phyloP scores from a whole-genome alignment of 2,329 filamentous ascomycete genomes.

The Chaetomium sp. region DNA sequence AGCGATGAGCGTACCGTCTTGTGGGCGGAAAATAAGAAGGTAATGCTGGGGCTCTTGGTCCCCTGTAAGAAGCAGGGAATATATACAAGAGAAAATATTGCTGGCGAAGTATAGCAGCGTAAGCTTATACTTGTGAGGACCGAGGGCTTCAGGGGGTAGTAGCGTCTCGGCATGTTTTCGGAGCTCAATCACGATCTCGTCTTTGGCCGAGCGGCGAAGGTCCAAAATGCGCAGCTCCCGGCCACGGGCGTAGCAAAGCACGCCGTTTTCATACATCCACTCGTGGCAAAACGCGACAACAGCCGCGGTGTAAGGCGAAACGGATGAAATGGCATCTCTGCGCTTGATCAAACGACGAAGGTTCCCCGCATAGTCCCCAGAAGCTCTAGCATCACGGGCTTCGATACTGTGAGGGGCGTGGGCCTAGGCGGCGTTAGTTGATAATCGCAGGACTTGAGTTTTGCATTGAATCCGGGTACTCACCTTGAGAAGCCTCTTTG shows the following conservation, averaged over 20 bases:
- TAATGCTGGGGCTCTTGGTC: constrained; percentile 33
- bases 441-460: neutral
- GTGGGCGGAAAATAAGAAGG: constrained; percentile 47
- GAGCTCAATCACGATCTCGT: constrained; percentile 53
- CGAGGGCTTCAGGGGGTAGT: constrained; percentile 29
- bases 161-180: constrained; percentile 32
- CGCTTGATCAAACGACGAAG: constrained; percentile 57
- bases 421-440: constrained; percentile 22
- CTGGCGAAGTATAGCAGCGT: constrained; percentile 51
- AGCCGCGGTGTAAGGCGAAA: constrained; percentile 55
- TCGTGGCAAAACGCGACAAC: constrained; percentile 53
- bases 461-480: neutral
- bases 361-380: constrained; percentile 41
- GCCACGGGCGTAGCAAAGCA: constrained; percentile 56
- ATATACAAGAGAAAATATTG: constrained; percentile 52
- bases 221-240: constrained; percentile 50
- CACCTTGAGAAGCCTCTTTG: constrained; percentile 54
- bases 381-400: constrained; percentile 27
- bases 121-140: constrained; percentile 39
- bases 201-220: constrained; percentile 41
- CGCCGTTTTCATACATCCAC: constrained; percentile 57
- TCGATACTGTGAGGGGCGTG: constrained; percentile 30
- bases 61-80: constrained; percentile 35
- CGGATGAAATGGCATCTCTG: constrained; percentile 52
- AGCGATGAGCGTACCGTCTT: constrained; percentile 35